Evolutionary conservation across 1,139 yeast species (phyloP).

Genomic region (Scheffersomyces titani): DNA sequence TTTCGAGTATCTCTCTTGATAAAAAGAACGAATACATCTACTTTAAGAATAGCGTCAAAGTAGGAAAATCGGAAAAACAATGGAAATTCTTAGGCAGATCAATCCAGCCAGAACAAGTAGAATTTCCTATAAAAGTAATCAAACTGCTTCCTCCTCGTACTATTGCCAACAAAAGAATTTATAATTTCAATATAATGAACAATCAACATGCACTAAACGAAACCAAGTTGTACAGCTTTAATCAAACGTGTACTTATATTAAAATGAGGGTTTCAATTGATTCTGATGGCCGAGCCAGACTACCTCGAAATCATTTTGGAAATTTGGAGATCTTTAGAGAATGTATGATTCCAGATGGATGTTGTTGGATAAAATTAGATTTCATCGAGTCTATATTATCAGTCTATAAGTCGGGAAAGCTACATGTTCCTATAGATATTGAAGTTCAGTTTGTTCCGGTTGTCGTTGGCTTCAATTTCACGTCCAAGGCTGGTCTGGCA

Average conservation of each 20-base stretch:
- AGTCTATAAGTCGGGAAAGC: conserved; percentile 9
- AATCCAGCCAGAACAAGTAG: conserved; percentile 19
- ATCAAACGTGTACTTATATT: conserved; percentile 33
- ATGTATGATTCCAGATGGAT: conserved; percentile 35
- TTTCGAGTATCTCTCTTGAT: conserved; percentile 16
- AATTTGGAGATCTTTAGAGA: conserved; percentile 35
- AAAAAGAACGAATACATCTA: conserved; percentile 20
- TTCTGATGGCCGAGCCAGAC: conserved; percentile 7
- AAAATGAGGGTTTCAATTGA: conserved; percentile 12
- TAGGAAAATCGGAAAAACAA: conserved; percentile 38
- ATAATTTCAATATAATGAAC: conserved; percentile 20
- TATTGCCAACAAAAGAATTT: conserved; percentile 19
- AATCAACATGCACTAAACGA: conserved; percentile 21
- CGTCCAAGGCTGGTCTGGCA: conserved; percentile 26
- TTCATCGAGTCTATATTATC: conserved; percentile 25
- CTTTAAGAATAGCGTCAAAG: conserved; percentile 24
- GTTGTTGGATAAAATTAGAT: conserved; percentile 31
- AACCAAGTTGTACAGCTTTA: conserved; percentile 27
- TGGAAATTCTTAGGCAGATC: conserved; percentile 44
- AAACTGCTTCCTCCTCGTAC: conserved; percentile 26
- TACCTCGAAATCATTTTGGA: conserved; percentile 36
- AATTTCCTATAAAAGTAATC: conserved; percentile 22
- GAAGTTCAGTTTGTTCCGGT: conserved; percentile 32
- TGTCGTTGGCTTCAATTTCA: conserved; percentile 35
- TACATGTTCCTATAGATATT: conserved; percentile 4